Percentiles rank a stretch among this genome's conserved stretches.
Evolutionary conservation across 2,329 filamentous ascomycete genomes (phyloP).

Genomic region (Ramularia endophylla): DNA sequence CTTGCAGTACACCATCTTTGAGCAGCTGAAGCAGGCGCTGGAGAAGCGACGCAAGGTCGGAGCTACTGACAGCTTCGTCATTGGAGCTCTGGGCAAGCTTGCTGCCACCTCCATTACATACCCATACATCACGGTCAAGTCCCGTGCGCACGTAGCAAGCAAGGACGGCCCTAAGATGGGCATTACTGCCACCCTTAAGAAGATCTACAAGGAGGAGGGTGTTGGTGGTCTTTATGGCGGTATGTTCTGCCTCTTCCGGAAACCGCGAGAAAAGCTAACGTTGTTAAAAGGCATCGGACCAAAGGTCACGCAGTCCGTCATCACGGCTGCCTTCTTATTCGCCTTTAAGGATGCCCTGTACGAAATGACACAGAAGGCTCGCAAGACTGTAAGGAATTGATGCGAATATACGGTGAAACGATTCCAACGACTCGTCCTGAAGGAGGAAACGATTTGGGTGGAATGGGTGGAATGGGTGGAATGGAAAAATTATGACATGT

Average conservation of each 20-base stretch:
- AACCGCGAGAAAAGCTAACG: neutral
- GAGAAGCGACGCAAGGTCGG: constrained; percentile 74
- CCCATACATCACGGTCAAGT: constrained; percentile 98
- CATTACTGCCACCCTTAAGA: constrained; percentile 68
- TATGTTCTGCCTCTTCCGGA: constrained; percentile 38
- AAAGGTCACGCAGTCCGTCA: constrained; percentile 93
- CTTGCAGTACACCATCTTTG: constrained; percentile 96
- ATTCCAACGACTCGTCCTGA: too few relatives aligned
- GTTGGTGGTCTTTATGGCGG: constrained; percentile 89
- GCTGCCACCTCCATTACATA: constrained; percentile 93
- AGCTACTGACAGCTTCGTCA: constrained; percentile 78
- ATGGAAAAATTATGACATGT: too few relatives aligned
- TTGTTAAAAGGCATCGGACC: constrained; percentile 69
- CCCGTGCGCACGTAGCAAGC: constrained; percentile 87
- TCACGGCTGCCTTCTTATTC: constrained; percentile 93
- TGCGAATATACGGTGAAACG: too few relatives aligned
- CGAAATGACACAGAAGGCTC: constrained; percentile 66
- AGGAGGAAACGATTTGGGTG: too few relatives aligned
- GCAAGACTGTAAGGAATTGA: constrained; percentile 30
- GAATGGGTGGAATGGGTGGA: too few relatives aligned
- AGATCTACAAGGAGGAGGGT: constrained; percentile 84
- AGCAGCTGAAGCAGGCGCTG: constrained; percentile 89
- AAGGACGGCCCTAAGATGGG: constrained; percentile 71
- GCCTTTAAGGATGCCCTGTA: constrained; percentile 98
- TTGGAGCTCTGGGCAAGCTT: constrained; percentile 90